Evolutionary conservation across 495 filamentous ascomycete genomes (phyloP).

Genomic region (Talaromyces nanjingensis): DNA sequence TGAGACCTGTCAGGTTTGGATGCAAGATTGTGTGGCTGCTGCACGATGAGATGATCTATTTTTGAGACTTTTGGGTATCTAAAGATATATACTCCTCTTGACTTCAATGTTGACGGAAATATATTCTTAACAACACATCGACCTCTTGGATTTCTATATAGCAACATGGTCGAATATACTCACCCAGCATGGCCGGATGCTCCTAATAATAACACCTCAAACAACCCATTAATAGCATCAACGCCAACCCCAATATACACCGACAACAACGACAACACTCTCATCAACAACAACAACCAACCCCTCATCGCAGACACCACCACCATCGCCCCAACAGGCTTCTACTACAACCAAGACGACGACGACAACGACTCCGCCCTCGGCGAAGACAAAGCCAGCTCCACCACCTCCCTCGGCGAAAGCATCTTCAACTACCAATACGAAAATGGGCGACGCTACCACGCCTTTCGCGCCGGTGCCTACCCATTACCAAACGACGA

Average conservation of each 20-base stretch:
- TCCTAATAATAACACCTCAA: not conserved
- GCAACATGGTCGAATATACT: not conserved
- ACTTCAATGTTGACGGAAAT: not conserved
- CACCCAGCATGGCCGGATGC: not conserved
- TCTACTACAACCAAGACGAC: not conserved
- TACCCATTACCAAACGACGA: slow-evolving; percentile 60
- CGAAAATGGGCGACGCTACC: slow-evolving; percentile 61
- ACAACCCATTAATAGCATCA: not conserved
- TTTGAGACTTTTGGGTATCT: not conserved
- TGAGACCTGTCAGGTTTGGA: not conserved
- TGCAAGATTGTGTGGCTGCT: not conserved
- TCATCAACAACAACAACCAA: not conserved
- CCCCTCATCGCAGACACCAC: not conserved
- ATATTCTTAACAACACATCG: not conserved
- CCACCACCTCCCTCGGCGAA: slow-evolving; percentile 15
- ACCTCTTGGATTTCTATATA: not conserved
- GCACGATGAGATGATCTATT: not conserved
- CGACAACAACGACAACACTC: not conserved
- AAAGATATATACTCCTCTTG: not conserved
- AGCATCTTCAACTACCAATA: slow-evolving; percentile 25
- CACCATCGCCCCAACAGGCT: not conserved
- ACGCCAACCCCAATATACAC: not conserved
- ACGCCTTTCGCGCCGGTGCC: slow-evolving; percentile 50
- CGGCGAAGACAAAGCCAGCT: slow-evolving; percentile 7
- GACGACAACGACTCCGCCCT: slow-evolving; percentile 10